Conservation (phyloP, 129 eudicot genomes). For the Artemisia argyi region DNA sequence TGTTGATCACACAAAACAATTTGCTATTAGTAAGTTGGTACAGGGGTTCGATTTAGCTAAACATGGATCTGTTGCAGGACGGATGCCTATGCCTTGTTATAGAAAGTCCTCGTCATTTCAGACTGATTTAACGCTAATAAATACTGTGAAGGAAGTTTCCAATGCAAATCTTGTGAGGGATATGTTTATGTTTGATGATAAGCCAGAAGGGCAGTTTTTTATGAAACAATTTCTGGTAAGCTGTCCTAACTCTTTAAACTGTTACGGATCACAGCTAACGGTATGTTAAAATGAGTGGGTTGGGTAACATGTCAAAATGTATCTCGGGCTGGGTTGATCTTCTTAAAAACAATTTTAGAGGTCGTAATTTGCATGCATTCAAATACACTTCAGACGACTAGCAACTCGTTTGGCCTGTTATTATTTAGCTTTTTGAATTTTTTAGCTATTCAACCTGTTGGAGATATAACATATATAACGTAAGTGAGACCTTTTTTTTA, state of each 20-base stretch:
- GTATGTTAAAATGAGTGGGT: background rate
- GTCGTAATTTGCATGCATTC: no score
- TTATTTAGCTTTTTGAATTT: no score
- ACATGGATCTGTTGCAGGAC: background rate
- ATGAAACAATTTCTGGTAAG: slow-evolving; percentile 42
- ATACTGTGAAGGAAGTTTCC: background rate
- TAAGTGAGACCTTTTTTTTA: no score
- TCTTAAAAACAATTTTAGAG: no score
- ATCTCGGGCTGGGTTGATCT: no score
- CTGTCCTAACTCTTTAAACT: background rate
- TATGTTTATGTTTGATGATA: slow-evolving; percentile 9
- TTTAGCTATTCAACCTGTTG: no score
- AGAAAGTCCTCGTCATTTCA: background rate
- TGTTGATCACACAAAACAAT: background rate
- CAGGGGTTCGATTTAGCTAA: background rate
- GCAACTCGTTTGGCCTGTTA: no score
- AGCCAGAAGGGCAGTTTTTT: slow-evolving; percentile 32
- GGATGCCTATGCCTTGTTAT: background rate
- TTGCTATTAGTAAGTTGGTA: background rate
- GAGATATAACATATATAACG: no score
- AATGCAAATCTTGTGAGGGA: slow-evolving; percentile 4
- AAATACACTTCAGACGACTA: no score
- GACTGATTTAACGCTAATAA: background rate
- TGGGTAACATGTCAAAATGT: background rate
- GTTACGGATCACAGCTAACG: background rate